These are phyloP conservation scores for Hippophae rhamnoides DNA, from an alignment of 306 rosid species.

Conservation along the genomic window DNA sequence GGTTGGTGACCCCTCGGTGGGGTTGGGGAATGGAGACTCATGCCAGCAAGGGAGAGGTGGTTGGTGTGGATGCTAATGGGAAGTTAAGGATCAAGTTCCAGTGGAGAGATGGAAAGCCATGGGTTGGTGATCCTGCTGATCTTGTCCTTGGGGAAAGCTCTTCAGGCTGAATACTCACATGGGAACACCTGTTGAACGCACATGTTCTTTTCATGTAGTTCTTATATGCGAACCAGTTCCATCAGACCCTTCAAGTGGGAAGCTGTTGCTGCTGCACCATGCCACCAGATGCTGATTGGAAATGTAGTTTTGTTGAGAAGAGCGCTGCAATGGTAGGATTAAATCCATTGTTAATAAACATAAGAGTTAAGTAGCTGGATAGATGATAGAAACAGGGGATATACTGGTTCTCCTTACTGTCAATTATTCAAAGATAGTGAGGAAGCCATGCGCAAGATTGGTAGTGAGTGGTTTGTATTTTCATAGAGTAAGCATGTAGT, in stretches of 20 bases:
- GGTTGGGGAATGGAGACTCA: conserved; percentile 99
- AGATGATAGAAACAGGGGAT: conserved; percentile 13
- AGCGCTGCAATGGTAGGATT: conserved; percentile 20
- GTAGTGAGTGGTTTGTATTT: conserved; percentile 38
- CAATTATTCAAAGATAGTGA: conserved; percentile 9
- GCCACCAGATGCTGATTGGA: no score
- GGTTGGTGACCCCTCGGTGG: conserved; percentile 80
- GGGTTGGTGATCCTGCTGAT: conserved; percentile 98
- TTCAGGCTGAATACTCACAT: background rate
- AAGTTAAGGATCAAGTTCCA: conserved; percentile 81
- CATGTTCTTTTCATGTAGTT: conserved; percentile 24
- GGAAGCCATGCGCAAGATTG: conserved; percentile 23
- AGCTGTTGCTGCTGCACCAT: no score
- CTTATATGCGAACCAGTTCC: conserved; percentile 21
- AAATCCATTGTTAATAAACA: conserved; percentile 25
- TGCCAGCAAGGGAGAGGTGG: conserved; percentile 79
- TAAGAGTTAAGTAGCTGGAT: conserved; percentile 20
- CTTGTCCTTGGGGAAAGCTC: conserved; percentile 50
- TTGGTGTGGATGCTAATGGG: conserved; percentile 93
- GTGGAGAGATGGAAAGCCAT: conserved; percentile 98
- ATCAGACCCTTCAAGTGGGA: no score
- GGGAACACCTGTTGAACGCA: background rate
- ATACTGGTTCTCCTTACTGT: conserved; percentile 22
- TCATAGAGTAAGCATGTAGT: conserved; percentile 37
- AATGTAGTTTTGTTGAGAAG: conserved; percentile 15